Base-by-base conservation (phyloP, 768 basidiomycete genomes). In the Xerocomellus amylosporus region DNA sequence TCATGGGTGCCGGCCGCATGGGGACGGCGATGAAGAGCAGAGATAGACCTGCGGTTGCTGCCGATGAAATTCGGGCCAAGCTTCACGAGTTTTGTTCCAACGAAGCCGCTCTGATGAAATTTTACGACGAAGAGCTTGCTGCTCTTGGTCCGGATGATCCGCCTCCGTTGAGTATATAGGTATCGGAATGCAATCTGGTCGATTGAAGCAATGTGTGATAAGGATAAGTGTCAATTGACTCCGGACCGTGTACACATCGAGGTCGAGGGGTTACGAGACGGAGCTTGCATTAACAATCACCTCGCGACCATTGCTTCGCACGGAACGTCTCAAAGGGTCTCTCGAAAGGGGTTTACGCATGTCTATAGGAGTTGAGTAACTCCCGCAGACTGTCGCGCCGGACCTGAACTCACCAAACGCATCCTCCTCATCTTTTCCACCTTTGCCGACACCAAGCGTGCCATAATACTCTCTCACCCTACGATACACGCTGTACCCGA, bases 401-500 rank as follows among this genome's bases (percentile, higher is more conserved):
- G 40, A 42, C 19, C 31, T n/a, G 43, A 39, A 81, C 87, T 54
- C 70, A 93, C 93, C 93, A 69, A 90, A 95, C 37, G 91, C 93
- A 68, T 95, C 90, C 63, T 94, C 92, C 63, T 94, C 89, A 55
- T 90, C 88, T 66, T 82, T 79, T 13, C 83, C 85, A n/a, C 84
- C 84, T 60, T 84, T 85, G 20, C 91, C 92, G 46, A 81, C 65
- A 2, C 87, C 87, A n/a, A 91, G 71, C 58, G 75, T 83, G 17
- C 86, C 86, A 70, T 94, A 94, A 74, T 94, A 99, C 70, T 93
- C 93, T 56, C 85, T 80, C 46, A 99, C 95, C 57, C 93, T 74
- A 26, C 93, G 77, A 72, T 88, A 98, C 13, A 98, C 93, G 64
- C 88, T 92, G 64, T 99, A 99, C 12, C 92, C 95, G 66, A 98